Evolutionary conservation across 768 basidiomycete genomes (phyloP).

Genomic region (Mycena maculata): DNA sequence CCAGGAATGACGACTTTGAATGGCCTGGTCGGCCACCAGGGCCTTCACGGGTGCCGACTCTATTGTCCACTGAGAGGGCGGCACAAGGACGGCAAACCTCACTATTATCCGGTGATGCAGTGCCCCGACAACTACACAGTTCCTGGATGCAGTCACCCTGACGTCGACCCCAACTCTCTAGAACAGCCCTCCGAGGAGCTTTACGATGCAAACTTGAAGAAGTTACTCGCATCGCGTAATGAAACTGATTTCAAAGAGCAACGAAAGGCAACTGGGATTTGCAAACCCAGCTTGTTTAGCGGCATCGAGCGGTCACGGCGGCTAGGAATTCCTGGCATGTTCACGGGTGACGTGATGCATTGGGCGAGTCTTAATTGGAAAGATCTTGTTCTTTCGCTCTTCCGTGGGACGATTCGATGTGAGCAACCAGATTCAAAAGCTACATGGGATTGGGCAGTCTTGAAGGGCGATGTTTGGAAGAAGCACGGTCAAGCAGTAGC

Average conservation of each 20-base stretch:
- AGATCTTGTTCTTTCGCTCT: slow-evolving; percentile 24
- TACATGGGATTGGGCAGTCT: slow-evolving; percentile 45
- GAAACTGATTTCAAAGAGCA: slow-evolving; percentile 11
- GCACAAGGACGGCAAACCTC: slow-evolving; percentile 16
- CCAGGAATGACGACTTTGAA: slow-evolving; percentile 40
- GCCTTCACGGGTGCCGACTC: slow-evolving; percentile 14
- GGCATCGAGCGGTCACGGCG: slow-evolving; percentile 23
- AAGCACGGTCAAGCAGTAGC: slow-evolving; percentile 33
- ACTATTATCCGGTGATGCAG: slow-evolving; percentile 35
- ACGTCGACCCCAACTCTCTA: not conserved
- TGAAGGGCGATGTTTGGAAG: slow-evolving; percentile 29
- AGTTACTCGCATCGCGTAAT: not conserved
- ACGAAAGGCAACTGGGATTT: slow-evolving; percentile 27
- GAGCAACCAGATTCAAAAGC: slow-evolving; percentile 31
- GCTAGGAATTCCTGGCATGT: slow-evolving; percentile 25
- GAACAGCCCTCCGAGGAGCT: not conserved
- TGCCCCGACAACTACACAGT: slow-evolving; percentile 11
- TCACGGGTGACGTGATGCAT: slow-evolving; percentile 38
- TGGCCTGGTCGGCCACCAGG: slow-evolving; percentile 44
- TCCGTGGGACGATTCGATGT: slow-evolving; percentile 37
- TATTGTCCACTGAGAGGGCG: slow-evolving; percentile 34
- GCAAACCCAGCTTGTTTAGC: slow-evolving; percentile 33
- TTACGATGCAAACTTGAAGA: not conserved
- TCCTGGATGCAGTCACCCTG: not conserved
- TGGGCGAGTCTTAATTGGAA: slow-evolving; percentile 24